These are phyloP conservation scores for Colletotrichum graminicola DNA, from an alignment of 2,329 filamentous ascomycete genomes.

Conservation along the genomic window DNA sequence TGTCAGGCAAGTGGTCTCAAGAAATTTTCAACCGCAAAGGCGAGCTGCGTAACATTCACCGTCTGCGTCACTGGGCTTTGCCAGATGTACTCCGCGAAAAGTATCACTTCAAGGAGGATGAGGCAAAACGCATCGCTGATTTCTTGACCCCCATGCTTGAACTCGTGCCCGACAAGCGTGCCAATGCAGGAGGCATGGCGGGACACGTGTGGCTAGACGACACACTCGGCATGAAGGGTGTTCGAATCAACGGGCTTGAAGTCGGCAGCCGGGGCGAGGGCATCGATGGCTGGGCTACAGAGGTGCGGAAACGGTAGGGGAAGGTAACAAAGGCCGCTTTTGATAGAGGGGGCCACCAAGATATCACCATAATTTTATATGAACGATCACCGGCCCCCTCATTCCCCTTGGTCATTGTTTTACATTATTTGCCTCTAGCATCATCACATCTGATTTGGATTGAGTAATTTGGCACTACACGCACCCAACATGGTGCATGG, in stretches of 20 bases:
- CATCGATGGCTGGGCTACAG: slow-evolving; percentile 92
- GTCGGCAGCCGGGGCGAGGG: slow-evolving; percentile 89
- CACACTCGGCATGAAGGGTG: slow-evolving; percentile 87
- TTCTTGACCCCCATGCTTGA: slow-evolving; percentile 95
- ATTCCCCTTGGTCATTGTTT: background rate
- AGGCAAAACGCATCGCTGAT: slow-evolving; percentile 80
- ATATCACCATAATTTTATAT: slow-evolving; percentile 33
- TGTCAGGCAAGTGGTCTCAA: slow-evolving; percentile 96
- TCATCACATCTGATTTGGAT: slow-evolving; percentile 9
- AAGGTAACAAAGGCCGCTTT: slow-evolving; percentile 33
- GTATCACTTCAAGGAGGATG: slow-evolving; percentile 91
- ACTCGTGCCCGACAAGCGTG: slow-evolving; percentile 85
- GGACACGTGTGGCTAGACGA: slow-evolving; percentile 85
- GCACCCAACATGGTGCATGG: slow-evolving; percentile 10
- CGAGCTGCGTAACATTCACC: slow-evolving; percentile 96
- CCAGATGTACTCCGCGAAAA: slow-evolving; percentile 95
- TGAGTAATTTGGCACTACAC: slow-evolving; percentile 5
- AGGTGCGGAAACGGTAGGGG: slow-evolving; percentile 83
- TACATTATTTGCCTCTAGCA: slow-evolving; percentile 8
- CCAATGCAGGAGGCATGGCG: slow-evolving; percentile 96
- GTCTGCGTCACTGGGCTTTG: slow-evolving; percentile 94
- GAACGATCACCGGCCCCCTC: slow-evolving; percentile 27
- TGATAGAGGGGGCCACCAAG: slow-evolving; percentile 30
- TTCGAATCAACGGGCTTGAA: slow-evolving; percentile 78
- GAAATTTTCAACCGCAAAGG: slow-evolving; percentile 99